These are phyloP conservation scores for Zygosaccharomyces sapae DNA, from an alignment of 1,139 yeast genomes.

Conservation along the genomic window DNA sequence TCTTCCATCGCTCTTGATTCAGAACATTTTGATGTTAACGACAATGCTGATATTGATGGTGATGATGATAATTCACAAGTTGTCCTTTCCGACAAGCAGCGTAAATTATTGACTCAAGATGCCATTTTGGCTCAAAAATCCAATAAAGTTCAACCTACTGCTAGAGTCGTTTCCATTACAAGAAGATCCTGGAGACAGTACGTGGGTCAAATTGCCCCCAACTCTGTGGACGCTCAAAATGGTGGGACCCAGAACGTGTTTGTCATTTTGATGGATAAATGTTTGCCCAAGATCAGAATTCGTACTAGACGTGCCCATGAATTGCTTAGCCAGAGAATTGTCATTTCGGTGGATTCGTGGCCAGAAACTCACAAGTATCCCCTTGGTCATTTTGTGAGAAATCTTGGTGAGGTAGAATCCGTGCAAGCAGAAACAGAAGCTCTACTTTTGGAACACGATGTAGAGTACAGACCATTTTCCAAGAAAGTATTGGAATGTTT, in stretches of 20 bases:
- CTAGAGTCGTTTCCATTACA: slow-evolving; percentile 79
- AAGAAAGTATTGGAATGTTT: slow-evolving; percentile 87
- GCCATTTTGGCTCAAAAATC: slow-evolving; percentile 61
- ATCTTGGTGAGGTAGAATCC: slow-evolving; percentile 84
- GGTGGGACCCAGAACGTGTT: slow-evolving; percentile 71
- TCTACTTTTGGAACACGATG: slow-evolving; percentile 86
- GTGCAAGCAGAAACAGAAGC: slow-evolving; percentile 98
- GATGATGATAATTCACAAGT: slow-evolving; percentile 40
- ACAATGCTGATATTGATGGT: slow-evolving; percentile 54
- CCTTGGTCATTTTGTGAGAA: slow-evolving; percentile 89
- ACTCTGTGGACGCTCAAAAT: slow-evolving; percentile 56
- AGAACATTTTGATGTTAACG: slow-evolving; percentile 54
- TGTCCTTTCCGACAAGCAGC: slow-evolving; percentile 69
- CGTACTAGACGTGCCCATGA: slow-evolving; percentile 82
- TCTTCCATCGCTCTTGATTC: slow-evolving; percentile 77
- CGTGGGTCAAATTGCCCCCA: slow-evolving; percentile 89
- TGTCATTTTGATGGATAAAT: slow-evolving; percentile 82
- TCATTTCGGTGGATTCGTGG: slow-evolving; percentile 92
- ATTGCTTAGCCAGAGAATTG: slow-evolving; percentile 80
- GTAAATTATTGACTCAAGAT: slow-evolving; percentile 69
- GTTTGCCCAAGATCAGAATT: slow-evolving; percentile 82
- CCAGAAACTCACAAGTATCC: slow-evolving; percentile 79
- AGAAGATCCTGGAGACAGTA: slow-evolving; percentile 95
- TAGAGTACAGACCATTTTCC: slow-evolving; percentile 93
- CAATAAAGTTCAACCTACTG: slow-evolving; percentile 75